Evolutionary conservation across 192 early-diverging fungal genomes (phyloP).

Genomic region (Backusella macrospora): DNA sequence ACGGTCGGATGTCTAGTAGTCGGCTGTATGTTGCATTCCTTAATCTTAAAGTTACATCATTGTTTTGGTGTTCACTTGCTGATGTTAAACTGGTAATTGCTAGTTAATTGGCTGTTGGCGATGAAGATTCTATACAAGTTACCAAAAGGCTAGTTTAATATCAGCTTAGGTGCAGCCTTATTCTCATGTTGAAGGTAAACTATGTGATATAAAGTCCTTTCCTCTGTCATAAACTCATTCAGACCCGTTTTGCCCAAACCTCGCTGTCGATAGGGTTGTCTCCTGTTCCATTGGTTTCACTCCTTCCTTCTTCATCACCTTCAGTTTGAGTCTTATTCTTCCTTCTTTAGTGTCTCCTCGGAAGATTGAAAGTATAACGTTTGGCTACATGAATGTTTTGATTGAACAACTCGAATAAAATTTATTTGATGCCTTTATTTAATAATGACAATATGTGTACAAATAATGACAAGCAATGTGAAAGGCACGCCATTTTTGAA

Average conservation of each 20-base stretch:
- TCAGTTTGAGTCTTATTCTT: background rate
- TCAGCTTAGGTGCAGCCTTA: background rate
- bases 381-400: background rate
- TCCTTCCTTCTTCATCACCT: background rate
- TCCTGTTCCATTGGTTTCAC: background rate
- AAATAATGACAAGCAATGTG: constrained; percentile 9
- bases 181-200: background rate
- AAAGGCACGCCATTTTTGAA: background rate
- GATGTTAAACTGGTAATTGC: too few species aligned
- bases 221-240: constrained; percentile 1
- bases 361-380: constrained; percentile 6
- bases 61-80: too few species aligned
- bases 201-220: background rate
- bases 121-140: too few species aligned
- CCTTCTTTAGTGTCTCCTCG: background rate
- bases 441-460: background rate
- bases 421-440: background rate
- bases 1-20: too few species aligned
- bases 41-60: too few species aligned
- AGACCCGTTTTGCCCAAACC: background rate
- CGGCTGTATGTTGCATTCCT: too few species aligned
- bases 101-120: too few species aligned
- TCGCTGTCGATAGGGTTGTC: background rate
- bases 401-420: constrained; percentile 1
- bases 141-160: background rate